Evolutionary conservation across 306 rosid species (phyloP), one percentile per base, ranked within the genome.

Genomic region (Inga laurina): DNA sequence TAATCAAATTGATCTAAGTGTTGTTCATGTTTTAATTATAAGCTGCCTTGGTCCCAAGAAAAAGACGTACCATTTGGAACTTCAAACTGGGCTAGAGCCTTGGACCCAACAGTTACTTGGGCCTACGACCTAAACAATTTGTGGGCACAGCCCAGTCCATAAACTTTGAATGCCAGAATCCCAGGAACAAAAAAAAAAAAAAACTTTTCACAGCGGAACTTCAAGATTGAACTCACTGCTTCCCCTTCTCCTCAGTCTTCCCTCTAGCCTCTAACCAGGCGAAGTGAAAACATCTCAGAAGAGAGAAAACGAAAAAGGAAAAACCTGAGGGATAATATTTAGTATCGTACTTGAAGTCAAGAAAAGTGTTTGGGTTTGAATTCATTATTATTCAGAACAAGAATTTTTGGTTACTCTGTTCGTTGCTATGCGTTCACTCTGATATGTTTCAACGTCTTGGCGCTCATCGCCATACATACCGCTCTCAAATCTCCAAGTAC

Each of bases 401-500:
- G 46, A 21, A 9, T 34, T 1, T 34, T 12, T 46, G 4, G 62
- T 8, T 15, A n/a, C 74, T 77, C 78, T 83, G 45, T 70, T 49
- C 46, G 5, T 46, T 79, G 89, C 82, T 89, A 94, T 91, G 97
- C 89, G 81, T 87, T 88, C 82, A 0, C 86, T 86, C 85, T 91
- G 96, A 93, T 84, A 95, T 96, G 98, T 89, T 86, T 91, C 92
- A 79, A 48, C 84, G 91, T 85, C 86, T 92, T 80, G 93, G 96
- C 80, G 92, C 91, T 56, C 89, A 81, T 68, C 97, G 94, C 92
- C 94, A 90, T 85, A 76, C 91, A n/a, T 92, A 88, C 90, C 90
- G 98, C 19, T 84, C 92, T 75, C 93, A 87, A 61, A 96, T 93
- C 34, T 76, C 91, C 0, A 59, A 76, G 71, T 90, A 80, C 46